Evolutionary conservation across 805 yeast genomes (phyloP), one percentile per base, ranked within the genome.

Genomic region (Candida yuanshanica): DNA sequence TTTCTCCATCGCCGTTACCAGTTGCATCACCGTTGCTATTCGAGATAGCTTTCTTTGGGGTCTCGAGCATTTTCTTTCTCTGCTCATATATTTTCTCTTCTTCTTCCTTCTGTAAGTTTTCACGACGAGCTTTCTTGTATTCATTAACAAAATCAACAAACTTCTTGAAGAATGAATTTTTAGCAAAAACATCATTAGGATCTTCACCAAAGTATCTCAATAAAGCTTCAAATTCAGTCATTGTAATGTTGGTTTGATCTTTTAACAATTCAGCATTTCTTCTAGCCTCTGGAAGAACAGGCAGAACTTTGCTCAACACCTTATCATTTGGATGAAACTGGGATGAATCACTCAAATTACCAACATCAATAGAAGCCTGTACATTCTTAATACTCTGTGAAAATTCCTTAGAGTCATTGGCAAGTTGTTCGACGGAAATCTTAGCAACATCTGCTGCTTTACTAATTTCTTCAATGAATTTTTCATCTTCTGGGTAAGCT

Each of bases 181-280:
- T 74, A 14, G 90, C 75, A 49, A 70, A 68, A 29, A 74, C 66
- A 59, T 91, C 97, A 8, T 60, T 63, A 1, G 84, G 72, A 58
- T 87, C 95, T 62, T 93, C 99, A n/a, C 97, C 98, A 58, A 86
- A 93, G 51, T 75, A 79, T 47, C 72, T 72, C 95, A 93, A 83
- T 47, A 89, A 67, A 25, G 73, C 69, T 39, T 77, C 77, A 56
- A 84, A 85, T 45, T 83, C 87, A 34, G 74, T 66, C 41, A 81
- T 63, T 0, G 91, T 79, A 20, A 77, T 64, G 41, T 70, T 72
- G 22, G 82, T 68, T 49, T 84, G 90, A 40, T 79, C 77, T 35
- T 74, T 73, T 33, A 93, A 63, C 31, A 81, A 64, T 16, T 77
- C 77, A 38, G 79, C 77, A 61, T 86, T 87, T 37, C 75, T 72